These are phyloP conservation scores for Trematosphaeria pertusa DNA, from an alignment of 2,329 filamentous ascomycete genomes.

Conservation along the genomic window DNA sequence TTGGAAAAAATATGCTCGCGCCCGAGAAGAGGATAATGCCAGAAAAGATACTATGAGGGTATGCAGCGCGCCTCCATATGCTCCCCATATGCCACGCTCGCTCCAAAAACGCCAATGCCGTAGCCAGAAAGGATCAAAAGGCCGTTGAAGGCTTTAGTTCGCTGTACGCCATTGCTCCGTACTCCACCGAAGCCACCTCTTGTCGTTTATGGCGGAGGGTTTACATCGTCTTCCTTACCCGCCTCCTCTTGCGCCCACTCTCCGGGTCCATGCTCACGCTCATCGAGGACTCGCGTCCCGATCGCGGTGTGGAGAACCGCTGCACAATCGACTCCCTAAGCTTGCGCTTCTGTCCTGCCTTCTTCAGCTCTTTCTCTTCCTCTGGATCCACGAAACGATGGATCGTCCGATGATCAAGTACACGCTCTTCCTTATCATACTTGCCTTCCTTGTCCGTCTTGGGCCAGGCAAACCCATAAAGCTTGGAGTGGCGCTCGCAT, in stretches of 20 bases:
- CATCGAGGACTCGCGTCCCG: constrained; percentile 22
- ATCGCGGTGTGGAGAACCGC: constrained; percentile 37
- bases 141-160: too few relatives aligned
- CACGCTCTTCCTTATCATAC: constrained; percentile 70
- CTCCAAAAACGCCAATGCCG: too few relatives aligned
- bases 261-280: constrained; percentile 32
- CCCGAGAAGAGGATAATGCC: too few relatives aligned
- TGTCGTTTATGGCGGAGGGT: too few relatives aligned
- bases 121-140: too few relatives aligned
- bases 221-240: constrained; percentile 41
- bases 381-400: constrained; percentile 83
- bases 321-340: constrained; percentile 30
- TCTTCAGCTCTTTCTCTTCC: constrained; percentile 57
- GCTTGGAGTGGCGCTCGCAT: constrained; percentile 92
- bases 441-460: constrained; percentile 86
- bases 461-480: constrained; percentile 95
- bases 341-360: constrained; percentile 33
- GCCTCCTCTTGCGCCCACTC: constrained; percentile 29
- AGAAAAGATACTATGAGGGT: too few relatives aligned
- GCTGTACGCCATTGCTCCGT: too few relatives aligned
- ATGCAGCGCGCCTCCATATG: too few relatives aligned
- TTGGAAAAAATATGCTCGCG: too few relatives aligned
- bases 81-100: too few relatives aligned
- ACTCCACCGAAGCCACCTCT: too few relatives aligned
- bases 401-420: constrained; percentile 85